phyloP scores from a whole-genome alignment of 2,329 filamentous ascomycete genomes.

The Penicillium sp. region DNA sequence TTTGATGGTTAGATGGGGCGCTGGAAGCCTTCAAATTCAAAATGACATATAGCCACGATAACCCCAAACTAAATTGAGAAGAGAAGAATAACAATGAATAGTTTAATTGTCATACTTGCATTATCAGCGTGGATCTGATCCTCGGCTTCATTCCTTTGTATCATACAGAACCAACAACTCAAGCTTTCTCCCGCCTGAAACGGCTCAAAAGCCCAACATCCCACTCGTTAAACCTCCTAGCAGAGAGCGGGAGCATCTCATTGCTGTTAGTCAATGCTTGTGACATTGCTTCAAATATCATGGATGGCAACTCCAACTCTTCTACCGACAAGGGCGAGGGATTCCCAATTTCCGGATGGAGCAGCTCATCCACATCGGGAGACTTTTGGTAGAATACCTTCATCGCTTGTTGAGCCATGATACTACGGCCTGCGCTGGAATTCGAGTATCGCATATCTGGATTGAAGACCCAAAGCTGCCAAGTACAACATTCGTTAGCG shows the following conservation, averaged over 20 bases:
- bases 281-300: conserved; percentile 39
- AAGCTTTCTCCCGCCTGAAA: conserved; percentile 29
- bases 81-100: not conserved
- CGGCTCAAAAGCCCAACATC: conserved; percentile 52
- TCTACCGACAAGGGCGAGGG: conserved; percentile 47
- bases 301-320: conserved; percentile 44
- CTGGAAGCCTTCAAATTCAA: not conserved
- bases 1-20: conserved; percentile 36
- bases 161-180: not conserved
- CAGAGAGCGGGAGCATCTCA: conserved; percentile 47
- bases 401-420: conserved; percentile 49
- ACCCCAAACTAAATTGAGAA: not conserved
- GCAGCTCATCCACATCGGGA: conserved; percentile 32
- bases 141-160: not conserved
- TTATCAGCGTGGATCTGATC: not conserved
- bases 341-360: conserved; percentile 37
- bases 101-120: not conserved
- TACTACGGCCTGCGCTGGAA: conserved; percentile 31
- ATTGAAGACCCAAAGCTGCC: conserved; percentile 59
- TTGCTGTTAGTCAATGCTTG: conserved; percentile 41
- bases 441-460: conserved; percentile 57
- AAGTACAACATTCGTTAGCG: not conserved
- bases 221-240: conserved; percentile 55
- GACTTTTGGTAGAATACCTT: conserved; percentile 55
- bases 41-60: not conserved